Evolutionary conservation across 73 alveolate species (phyloP).

Genomic region (Halteria grandinella): DNA sequence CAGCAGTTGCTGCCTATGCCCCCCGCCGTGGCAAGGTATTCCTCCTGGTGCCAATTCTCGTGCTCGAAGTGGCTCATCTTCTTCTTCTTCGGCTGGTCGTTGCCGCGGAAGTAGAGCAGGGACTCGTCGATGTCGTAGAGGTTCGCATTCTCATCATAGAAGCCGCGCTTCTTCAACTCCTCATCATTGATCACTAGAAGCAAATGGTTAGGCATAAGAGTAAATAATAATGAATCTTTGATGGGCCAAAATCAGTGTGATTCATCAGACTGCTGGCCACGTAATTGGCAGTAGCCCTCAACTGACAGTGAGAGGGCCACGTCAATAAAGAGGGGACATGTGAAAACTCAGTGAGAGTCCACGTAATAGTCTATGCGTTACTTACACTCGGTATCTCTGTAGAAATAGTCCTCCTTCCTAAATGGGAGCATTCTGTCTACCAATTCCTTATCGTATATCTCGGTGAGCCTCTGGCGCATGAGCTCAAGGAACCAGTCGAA

Average conservation of each 20-base stretch:
- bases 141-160: conserved; percentile 36
- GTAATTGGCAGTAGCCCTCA: no score
- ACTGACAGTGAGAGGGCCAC: no score
- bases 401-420: conserved; percentile 3
- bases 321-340: no score
- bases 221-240: no score
- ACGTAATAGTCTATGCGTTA: no score
- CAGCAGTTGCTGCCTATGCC: conserved; percentile 89
- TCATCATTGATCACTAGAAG: conserved; percentile 27
- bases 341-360: no score
- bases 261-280: no score
- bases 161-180: conserved; percentile 36
- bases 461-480: conserved; percentile 20
- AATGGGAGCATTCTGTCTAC: conserved; percentile 38
- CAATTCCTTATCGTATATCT: conserved; percentile 28
- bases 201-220: background rate
- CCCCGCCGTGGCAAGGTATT: background rate
- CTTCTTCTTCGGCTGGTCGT: conserved; percentile 13
- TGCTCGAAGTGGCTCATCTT: background rate
- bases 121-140: conserved; percentile 21
- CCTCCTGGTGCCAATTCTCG: conserved; percentile 12
- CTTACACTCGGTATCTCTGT: background rate
- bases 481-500: conserved; percentile 54
- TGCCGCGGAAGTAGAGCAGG: background rate
- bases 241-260: no score